Conservation (phyloP, 148 eudicot species). For the Polygonum maritimum region DNA sequence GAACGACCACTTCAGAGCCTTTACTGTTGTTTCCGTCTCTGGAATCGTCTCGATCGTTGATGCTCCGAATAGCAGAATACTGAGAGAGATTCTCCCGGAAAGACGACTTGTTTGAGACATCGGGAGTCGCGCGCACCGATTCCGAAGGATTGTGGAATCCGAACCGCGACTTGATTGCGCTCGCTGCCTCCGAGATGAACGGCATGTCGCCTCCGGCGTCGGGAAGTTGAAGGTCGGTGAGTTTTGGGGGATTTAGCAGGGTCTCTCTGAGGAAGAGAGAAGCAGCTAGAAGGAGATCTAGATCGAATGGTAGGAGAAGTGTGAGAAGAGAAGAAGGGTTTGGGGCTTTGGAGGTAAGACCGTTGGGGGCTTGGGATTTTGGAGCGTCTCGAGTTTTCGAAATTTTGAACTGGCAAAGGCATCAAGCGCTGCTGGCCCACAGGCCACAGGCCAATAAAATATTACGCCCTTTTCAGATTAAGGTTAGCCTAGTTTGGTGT, state of each 20-base stretch:
- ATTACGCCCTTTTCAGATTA: background rate
- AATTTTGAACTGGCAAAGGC: conserved; percentile 8
- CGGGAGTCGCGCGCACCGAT: conserved; percentile 46
- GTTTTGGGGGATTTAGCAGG: conserved; percentile 13
- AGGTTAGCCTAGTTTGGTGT: too few species aligned
- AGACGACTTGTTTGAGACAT: conserved; percentile 37
- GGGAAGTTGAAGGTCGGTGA: background rate
- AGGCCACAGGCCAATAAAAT: background rate
- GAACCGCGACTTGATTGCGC: conserved; percentile 50
- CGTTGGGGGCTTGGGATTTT: conserved; percentile 14
- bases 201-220: conserved; percentile 27
- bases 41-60: conserved; percentile 28
- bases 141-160: conserved; percentile 50
- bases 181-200: conserved; percentile 53
- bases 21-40: conserved; percentile 16
- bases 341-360: background rate
- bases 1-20: conserved; percentile 14
- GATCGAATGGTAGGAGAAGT: background rate
- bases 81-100: conserved; percentile 33
- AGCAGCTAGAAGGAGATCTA: background rate
- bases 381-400: conserved; percentile 14
- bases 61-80: conserved; percentile 37
- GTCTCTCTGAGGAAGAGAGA: background rate
- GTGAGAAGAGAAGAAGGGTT: background rate
- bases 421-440: background rate